Conservation (phyloP, 176 grass and related monocot species). For the Aegilops umbellulata region DNA sequence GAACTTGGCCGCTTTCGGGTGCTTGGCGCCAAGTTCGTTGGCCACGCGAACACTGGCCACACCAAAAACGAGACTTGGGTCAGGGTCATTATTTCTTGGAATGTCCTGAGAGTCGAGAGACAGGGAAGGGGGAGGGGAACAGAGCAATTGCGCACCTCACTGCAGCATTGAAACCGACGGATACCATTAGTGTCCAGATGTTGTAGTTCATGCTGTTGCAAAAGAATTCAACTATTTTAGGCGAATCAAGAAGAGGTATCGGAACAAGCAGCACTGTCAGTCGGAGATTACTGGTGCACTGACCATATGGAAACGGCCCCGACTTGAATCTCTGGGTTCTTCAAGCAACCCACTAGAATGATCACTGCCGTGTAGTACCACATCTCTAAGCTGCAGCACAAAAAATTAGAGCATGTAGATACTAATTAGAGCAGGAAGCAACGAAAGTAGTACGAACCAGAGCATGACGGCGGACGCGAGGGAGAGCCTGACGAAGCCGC, state of each 20-base stretch:
- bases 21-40: slow-evolving; percentile 71
- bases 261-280: background rate
- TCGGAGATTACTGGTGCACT: background rate
- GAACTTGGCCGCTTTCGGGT: slow-evolving; percentile 64
- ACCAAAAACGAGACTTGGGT: background rate
- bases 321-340: slow-evolving; percentile 57
- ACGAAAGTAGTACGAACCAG: slow-evolving; percentile 32
- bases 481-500: slow-evolving; percentile 58
- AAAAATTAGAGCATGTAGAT: too few species aligned
- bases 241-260: background rate
- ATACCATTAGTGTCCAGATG: slow-evolving; percentile 67
- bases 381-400: slow-evolving; percentile 53
- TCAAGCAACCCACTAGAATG: slow-evolving; percentile 66
- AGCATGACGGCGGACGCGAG: slow-evolving; percentile 78
- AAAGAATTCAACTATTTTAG: background rate
- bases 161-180: slow-evolving; percentile 64
- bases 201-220: slow-evolving; percentile 65
- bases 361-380: slow-evolving; percentile 72
- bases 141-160: slow-evolving; percentile 41
- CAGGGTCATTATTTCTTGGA: background rate
- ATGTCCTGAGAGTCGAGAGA: too few species aligned
- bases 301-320: slow-evolving; percentile 63
- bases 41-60: slow-evolving; percentile 57
- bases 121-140: background rate
- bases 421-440: too few species aligned